Percentiles rank a stretch among this genome's conserved stretches.
Conservation (phyloP, 805 yeast genomes). For the Clavispora carvajalis region DNA sequence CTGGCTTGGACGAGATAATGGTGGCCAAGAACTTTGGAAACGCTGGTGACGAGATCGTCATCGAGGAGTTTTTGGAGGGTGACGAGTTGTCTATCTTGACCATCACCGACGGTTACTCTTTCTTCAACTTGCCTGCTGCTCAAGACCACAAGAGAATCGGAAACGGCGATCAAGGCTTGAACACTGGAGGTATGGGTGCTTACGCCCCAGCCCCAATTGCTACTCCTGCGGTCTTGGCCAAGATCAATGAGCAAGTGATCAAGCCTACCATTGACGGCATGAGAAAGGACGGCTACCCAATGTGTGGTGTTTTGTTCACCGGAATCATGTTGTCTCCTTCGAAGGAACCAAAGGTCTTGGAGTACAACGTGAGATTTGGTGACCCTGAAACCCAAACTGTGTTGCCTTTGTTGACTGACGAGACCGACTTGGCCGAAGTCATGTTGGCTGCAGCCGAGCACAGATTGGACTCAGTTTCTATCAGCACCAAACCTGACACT, state of each 20-base stretch:
- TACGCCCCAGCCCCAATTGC: conserved; percentile 98
- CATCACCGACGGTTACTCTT: conserved; percentile 88
- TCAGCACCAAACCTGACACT: conserved; percentile 47
- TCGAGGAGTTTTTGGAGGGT: conserved; percentile 95
- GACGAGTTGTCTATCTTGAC: conserved; percentile 94
- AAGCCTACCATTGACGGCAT: conserved; percentile 93
- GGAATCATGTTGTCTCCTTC: conserved; percentile 86
- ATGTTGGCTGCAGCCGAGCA: conserved; percentile 93
- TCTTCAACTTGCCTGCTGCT: conserved; percentile 88
- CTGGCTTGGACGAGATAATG: conserved; percentile 85
- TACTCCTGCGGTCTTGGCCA: conserved; percentile 62
- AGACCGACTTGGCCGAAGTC: conserved; percentile 89
- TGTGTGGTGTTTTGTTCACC: conserved; percentile 92
- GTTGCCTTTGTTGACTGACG: conserved; percentile 72
- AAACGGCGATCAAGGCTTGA: conserved; percentile 88
- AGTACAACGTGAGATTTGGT: conserved; percentile 96
- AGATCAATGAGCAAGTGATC: conserved; percentile 70
- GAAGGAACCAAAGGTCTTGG: conserved; percentile 88
- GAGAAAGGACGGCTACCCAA: conserved; percentile 93
- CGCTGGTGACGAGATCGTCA: conserved; percentile 91
- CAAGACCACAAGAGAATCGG: conserved; percentile 97
- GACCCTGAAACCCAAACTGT: conserved; percentile 99
- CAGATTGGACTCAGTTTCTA: conserved; percentile 76
- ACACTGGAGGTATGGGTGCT: conserved; percentile 99
- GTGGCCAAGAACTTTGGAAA: conserved; percentile 80